A percentile compares a stretch with the other conserved stretches of the same genome.
These are phyloP conservation scores for Fusarium avenaceum DNA, from an alignment of 2,329 filamentous ascomycete species.

Conservation along the genomic window DNA sequence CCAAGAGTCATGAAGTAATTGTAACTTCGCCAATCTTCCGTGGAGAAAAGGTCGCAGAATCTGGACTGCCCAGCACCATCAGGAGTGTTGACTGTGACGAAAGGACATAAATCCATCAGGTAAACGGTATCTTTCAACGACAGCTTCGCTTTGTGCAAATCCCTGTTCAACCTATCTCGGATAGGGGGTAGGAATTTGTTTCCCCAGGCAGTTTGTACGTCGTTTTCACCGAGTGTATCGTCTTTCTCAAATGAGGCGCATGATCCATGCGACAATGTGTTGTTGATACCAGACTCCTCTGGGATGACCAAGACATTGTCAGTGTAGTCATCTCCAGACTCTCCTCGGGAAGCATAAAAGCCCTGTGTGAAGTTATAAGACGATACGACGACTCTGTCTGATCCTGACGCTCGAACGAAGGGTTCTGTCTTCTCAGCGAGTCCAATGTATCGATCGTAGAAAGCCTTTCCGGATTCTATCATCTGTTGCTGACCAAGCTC, in stretches of 20 bases:
- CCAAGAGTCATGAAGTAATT: conserved; percentile 84
- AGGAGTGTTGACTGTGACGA: conserved; percentile 78
- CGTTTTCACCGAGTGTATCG: conserved; percentile 61
- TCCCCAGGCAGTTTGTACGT: conserved; percentile 70
- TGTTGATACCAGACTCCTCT: conserved; percentile 77
- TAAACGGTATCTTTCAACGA: conserved; percentile 72
- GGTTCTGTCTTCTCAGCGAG: conserved; percentile 72
- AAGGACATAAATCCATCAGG: conserved; percentile 92
- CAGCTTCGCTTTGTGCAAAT: conserved; percentile 77
- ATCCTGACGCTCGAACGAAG: conserved; percentile 79
- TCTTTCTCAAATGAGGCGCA: conserved; percentile 79
- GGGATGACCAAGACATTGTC: conserved; percentile 76
- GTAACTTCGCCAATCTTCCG: conserved; percentile 80
- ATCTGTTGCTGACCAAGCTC: conserved; percentile 76
- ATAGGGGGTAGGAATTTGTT: conserved; percentile 76
- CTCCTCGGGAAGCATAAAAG: conserved; percentile 67
- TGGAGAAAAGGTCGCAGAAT: conserved; percentile 83
- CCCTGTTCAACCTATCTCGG: conserved; percentile 74
- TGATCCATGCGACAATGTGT: conserved; percentile 81
- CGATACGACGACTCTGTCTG: conserved; percentile 79
- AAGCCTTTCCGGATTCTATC: conserved; percentile 80
- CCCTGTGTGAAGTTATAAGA: conserved; percentile 82
- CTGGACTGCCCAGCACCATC: conserved; percentile 66
- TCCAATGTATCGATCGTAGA: conserved; percentile 78
- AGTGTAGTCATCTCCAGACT: conserved; percentile 59